These are phyloP conservation scores for Kalanchoe fedtschenkoi DNA, from an alignment of 164 flowering plant genomes.

Conservation along the genomic window DNA sequence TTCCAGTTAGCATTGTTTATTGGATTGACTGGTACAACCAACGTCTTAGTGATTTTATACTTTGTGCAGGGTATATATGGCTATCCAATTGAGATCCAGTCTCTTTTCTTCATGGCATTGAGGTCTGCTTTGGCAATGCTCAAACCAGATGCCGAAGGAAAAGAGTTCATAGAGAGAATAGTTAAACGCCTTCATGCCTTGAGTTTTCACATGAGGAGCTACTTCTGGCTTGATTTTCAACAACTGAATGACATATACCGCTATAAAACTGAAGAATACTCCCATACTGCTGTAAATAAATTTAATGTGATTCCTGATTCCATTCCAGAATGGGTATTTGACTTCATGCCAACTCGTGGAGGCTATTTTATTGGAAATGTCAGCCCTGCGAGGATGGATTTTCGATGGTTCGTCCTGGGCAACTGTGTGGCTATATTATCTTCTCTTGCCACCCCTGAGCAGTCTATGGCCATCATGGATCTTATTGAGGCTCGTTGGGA, in stretches of 20 bases:
- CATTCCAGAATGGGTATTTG: conserved; percentile 63
- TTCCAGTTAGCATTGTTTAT: background rate
- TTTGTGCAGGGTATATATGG: conserved; percentile 59
- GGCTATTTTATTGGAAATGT: conserved; percentile 69
- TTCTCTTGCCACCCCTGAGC: conserved; percentile 61
- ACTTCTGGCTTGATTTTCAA: conserved; percentile 65
- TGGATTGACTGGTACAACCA: background rate
- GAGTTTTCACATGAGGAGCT: conserved; percentile 63
- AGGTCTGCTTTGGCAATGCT: conserved; percentile 46
- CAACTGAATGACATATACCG: conserved; percentile 66
- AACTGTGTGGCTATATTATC: conserved; percentile 57
- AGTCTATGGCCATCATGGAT: conserved; percentile 59
- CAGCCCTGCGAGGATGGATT: conserved; percentile 68
- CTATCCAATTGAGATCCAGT: conserved; percentile 68
- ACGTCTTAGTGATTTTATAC: background rate
- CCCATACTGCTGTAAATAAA: conserved; percentile 67
- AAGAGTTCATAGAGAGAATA: conserved; percentile 39
- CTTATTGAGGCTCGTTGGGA: conserved; percentile 61
- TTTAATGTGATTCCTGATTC: conserved; percentile 71
- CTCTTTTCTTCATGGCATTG: conserved; percentile 67
- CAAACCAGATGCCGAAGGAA: conserved; percentile 49
- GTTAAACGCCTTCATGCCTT: conserved; percentile 51
- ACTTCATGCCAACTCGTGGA: conserved; percentile 61
- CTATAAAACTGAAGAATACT: conserved; percentile 65
- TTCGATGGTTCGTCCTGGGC: conserved; percentile 61